Evolutionary conservation across 257 asterid species (phyloP), one percentile per base, ranked within the genome.

Genomic region (Rauvolfia tetraphylla): DNA sequence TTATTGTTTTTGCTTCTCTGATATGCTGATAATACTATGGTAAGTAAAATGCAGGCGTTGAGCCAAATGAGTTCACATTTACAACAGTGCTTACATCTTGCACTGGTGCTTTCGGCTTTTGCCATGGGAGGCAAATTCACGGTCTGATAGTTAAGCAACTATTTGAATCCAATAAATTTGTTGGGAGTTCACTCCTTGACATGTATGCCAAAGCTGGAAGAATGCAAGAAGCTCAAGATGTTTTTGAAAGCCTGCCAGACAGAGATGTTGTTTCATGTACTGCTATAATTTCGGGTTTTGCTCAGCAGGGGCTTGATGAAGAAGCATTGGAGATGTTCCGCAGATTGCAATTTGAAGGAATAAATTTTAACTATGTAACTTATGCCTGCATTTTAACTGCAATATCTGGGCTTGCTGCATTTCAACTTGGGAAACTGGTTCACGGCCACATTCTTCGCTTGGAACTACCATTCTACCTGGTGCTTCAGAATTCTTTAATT

Each of bases 161-260:
- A 23, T 89, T 83, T 72, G 95, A 86, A 73, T 83, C 80, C 79
- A 92, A 92, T 80, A 34, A 81, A 57, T 84, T 84, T 65, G 97
- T 92, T 31, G 98, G 97, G 34, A 87, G 98, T 91, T 92, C 97
- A 72, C 98, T 94, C 68, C 95, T 94, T 51, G 96, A 90, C 83
- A 73, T 94, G 84, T 94, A 94, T 68, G 97, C 92, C 54, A 94
- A 94, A 90, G 85, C 93, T 74, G 97, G 97, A 72, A 86, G 81
- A 81, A 83, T 88, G 72, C 86, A 74, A 22, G 93, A 89, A 76
- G 97, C 97, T 51, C 89, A 82, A 67, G 36, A 2, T 71, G 79
- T 94, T n/a, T 94, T 92, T 71, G 91, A 89, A 27, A 42, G 80
- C 76, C 78, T 92, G 83, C 90, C 96, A 2, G 91, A 81, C 74